These are phyloP conservation scores for Amauroascus niger DNA, from an alignment of 2,329 filamentous ascomycete species.

Conservation along the genomic window DNA sequence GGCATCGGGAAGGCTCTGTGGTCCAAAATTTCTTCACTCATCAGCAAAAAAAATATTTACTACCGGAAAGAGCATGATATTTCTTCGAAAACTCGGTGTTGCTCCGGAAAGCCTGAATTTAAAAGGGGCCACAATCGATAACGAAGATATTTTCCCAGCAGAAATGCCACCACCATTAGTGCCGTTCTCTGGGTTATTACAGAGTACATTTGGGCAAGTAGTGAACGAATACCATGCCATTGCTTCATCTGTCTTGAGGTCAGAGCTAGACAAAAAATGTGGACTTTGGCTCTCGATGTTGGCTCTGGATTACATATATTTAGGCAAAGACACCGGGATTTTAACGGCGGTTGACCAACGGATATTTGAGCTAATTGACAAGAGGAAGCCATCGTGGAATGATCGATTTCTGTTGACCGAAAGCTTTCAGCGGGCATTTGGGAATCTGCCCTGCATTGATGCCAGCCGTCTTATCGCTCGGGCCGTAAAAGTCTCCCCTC, in stretches of 20 bases:
- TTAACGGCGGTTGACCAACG: slow-evolving; percentile 56
- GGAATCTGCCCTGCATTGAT: slow-evolving; percentile 44
- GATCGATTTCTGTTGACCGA: slow-evolving; percentile 75
- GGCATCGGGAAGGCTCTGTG: slow-evolving; percentile 50
- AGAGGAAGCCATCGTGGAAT: slow-evolving; percentile 54
- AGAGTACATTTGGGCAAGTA: slow-evolving; percentile 61
- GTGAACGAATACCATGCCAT: slow-evolving; percentile 64
- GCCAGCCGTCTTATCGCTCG: slow-evolving; percentile 53
- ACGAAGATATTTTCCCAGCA: slow-evolving; percentile 34
- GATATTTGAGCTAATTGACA: slow-evolving; percentile 67
- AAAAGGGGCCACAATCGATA: slow-evolving; percentile 26
- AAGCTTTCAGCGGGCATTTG: slow-evolving; percentile 62
- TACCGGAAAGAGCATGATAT: slow-evolving; percentile 77
- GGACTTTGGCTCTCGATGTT: slow-evolving; percentile 56
- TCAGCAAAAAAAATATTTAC: slow-evolving; percentile 66
- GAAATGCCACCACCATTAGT: slow-evolving; percentile 24
- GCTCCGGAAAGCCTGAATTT: slow-evolving; percentile 20
- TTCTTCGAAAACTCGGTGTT: slow-evolving; percentile 61
- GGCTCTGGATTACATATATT: slow-evolving; percentile 61
- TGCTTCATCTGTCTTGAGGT: slow-evolving; percentile 56
- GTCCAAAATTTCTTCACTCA: slow-evolving; percentile 64
- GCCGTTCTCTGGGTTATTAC: slow-evolving; percentile 58
- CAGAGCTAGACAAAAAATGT: slow-evolving; percentile 58
- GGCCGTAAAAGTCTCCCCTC: slow-evolving; percentile 34
- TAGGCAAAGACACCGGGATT: slow-evolving; percentile 63